Percentiles rank a stretch among this genome's conserved stretches.
Conservation (phyloP, 148 eudicot genomes). For the Amaranthus cruentus region DNA sequence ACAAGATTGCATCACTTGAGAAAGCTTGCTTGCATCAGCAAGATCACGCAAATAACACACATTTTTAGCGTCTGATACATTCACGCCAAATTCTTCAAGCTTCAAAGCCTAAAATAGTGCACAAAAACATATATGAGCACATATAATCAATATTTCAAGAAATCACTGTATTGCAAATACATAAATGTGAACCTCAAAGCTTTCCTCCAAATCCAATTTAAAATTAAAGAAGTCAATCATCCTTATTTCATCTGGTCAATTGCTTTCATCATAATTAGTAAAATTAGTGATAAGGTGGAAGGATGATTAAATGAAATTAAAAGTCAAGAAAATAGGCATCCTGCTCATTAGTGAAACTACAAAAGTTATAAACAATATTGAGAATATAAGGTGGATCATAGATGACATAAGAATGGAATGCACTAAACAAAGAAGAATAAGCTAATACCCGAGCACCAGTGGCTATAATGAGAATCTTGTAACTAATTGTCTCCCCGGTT, state of each 20-base stretch:
- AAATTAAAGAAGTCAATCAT: not conserved
- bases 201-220: not conserved
- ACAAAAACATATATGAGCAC: not conserved
- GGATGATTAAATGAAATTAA: conserved; percentile 2
- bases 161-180: conserved; percentile 10
- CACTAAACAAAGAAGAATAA: conserved; percentile 21
- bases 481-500: conserved; percentile 96
- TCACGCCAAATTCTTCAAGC: conserved; percentile 98
- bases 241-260: not conserved
- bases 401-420: conserved; percentile 11
- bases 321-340: not conserved
- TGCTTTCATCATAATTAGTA: not conserved
- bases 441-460: conserved; percentile 98
- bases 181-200: not conserved
- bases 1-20: conserved; percentile 57
- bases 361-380: not conserved
- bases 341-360: not conserved
- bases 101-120: conserved; percentile 63
- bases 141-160: not conserved
- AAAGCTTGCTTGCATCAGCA: conserved; percentile 84
- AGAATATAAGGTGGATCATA: not conserved
- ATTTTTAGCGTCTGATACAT: conserved; percentile 79
- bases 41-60: conserved; percentile 90
- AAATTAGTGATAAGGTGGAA: not conserved
- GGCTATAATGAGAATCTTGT: conserved; percentile 85